Percentiles rank a stretch among this genome's conserved stretches.
Evolutionary conservation across 768 basidiomycete species (phyloP).

Genomic region (Pisolithus microcarpus): DNA sequence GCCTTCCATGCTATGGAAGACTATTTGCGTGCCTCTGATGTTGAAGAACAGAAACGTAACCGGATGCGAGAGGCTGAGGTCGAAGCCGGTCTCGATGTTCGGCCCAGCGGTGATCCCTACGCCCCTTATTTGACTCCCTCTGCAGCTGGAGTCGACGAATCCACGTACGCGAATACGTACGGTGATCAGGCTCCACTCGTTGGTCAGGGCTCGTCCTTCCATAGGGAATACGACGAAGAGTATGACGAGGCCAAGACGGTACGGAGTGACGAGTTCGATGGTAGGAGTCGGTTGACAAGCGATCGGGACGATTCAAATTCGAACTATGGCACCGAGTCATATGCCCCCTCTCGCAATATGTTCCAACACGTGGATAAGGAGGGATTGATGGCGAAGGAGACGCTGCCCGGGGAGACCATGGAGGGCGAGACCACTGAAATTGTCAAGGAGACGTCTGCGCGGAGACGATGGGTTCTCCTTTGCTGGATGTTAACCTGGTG

Average conservation of each 20-base stretch:
- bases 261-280: constrained; percentile 73
- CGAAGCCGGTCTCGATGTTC: constrained; percentile 58
- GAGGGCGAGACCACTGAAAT: constrained; percentile 88
- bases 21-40: constrained; percentile 71
- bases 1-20: constrained; percentile 91
- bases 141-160: constrained; percentile 31
- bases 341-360: constrained; percentile 94
- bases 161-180: constrained; percentile 34
- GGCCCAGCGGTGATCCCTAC: constrained; percentile 59
- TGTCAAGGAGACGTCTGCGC: constrained; percentile 70
- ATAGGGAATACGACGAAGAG: constrained; percentile 74
- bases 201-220: constrained; percentile 73
- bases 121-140: constrained; percentile 64
- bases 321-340: constrained; percentile 85
- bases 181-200: constrained; percentile 75
- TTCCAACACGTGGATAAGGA: constrained; percentile 80
- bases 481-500: constrained; percentile 92
- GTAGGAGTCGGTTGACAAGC: constrained; percentile 68
- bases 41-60: constrained; percentile 80
- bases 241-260: constrained; percentile 70
- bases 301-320: constrained; percentile 72
- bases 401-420: constrained; percentile 74
- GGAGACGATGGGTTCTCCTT: constrained; percentile 80
- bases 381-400: constrained; percentile 71
- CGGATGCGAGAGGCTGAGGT: constrained; percentile 69